A percentile compares a stretch with the other conserved stretches of the same genome.
phyloP scores from a whole-genome alignment of 352 stramenopile species.

The Globisporangium solare region DNA sequence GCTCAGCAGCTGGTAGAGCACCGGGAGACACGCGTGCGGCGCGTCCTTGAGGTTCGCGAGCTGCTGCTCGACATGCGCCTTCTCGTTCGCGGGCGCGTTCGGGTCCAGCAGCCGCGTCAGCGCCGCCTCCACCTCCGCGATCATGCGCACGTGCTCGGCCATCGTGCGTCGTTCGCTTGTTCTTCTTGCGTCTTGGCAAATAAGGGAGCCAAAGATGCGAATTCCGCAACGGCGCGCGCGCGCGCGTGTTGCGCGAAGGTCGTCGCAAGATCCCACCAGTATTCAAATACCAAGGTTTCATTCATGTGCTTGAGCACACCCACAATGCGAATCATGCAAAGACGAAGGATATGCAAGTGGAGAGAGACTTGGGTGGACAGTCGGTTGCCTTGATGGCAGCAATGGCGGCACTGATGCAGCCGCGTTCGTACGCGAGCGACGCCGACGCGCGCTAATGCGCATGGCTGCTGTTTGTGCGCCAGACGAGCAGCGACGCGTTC shows the following conservation, averaged over 20 bases:
- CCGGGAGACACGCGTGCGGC: slow-evolving; percentile 45
- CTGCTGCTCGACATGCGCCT: slow-evolving; percentile 53
- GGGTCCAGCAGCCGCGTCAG: slow-evolving; percentile 58
- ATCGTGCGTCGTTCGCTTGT: background rate
- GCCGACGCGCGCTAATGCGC: background rate
- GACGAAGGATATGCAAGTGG: background rate
- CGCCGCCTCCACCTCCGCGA: slow-evolving; percentile 58
- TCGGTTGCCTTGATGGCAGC: background rate
- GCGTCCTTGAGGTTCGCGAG: slow-evolving; percentile 57
- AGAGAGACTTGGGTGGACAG: background rate
- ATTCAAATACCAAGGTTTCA: background rate
- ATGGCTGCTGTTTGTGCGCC: slow-evolving; percentile 47
- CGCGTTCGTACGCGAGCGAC: slow-evolving; percentile 36
- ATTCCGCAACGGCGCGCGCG: too few species aligned
- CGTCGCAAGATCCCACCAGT: background rate
- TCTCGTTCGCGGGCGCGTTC: slow-evolving; percentile 34
- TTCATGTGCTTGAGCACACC: background rate
- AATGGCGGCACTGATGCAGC: background rate
- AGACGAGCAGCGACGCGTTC: slow-evolving; percentile 13
- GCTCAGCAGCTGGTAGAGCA: slow-evolving; percentile 56
- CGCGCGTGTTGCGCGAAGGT: too few species aligned
- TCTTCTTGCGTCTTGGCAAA: background rate
- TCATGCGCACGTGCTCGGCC: slow-evolving; percentile 20
- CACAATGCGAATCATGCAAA: background rate
- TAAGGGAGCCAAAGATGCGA: too few species aligned